A percentile compares a stretch with the other conserved stretches of the same genome.
Evolutionary conservation across 2,329 filamentous ascomycete species (phyloP).

Genomic region (Fusarium xyrophilum): DNA sequence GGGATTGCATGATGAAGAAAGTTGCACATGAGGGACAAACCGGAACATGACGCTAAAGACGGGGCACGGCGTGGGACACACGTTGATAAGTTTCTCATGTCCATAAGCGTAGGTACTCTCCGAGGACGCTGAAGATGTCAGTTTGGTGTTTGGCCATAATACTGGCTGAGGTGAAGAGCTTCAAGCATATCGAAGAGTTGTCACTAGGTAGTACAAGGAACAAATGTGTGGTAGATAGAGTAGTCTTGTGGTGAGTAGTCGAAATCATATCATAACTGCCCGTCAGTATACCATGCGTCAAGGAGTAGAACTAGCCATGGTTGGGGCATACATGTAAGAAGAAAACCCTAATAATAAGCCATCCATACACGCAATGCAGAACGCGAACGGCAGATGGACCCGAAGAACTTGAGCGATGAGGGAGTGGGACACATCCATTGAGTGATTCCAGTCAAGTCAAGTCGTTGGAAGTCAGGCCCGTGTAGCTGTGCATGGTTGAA

Average conservation of each 20-base stretch:
- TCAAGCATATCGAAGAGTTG: not conserved
- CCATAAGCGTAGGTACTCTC: not conserved
- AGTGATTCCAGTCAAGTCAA: not conserved
- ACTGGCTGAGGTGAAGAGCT: not conserved
- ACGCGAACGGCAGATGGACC: slow-evolving; percentile 12
- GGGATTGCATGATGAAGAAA: slow-evolving; percentile 9
- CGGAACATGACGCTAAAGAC: slow-evolving; percentile 28
- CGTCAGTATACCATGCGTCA: not conserved
- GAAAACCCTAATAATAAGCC: not conserved
- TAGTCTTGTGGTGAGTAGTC: not conserved
- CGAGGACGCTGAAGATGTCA: not conserved
- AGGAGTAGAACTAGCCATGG: not conserved
- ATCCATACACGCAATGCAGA: not conserved
- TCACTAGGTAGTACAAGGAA: not conserved
- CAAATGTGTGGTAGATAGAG: not conserved
- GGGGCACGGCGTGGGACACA: slow-evolving; percentile 8
- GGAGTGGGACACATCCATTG: slow-evolving; percentile 25
- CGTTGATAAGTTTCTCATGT: slow-evolving; percentile 26
- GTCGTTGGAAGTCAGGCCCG: not conserved
- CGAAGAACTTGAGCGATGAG: not conserved
- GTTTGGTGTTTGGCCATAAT: not conserved
- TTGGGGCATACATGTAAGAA: not conserved
- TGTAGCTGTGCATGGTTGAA: not conserved
- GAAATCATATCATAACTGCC: not conserved
- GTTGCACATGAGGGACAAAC: slow-evolving; percentile 35